Base-by-base conservation (phyloP, 2,329 filamentous ascomycete genomes). In the Lithohypha guttulata region DNA sequence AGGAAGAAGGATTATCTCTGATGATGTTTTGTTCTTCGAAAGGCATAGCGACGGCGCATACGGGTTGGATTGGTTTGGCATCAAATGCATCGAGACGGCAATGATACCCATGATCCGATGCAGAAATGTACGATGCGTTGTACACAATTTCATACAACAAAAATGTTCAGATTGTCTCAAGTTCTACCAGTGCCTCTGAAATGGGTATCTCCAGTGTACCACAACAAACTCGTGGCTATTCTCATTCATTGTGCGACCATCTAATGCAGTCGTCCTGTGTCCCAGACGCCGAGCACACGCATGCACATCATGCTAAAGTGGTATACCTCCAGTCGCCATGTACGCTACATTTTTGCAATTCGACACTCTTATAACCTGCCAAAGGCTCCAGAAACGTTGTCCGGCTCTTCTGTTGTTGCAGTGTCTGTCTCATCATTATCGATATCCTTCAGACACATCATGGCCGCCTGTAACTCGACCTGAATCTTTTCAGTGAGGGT, bases 1-100 rank as follows among this genome's bases (percentile, higher is more conserved):
- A 78, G 79, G 64, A 96, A 96, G 75, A 95, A 95, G 77, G 85
- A 93, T 56, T 94, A 93, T 57, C 70, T 95, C 39, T 95, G 49
- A 59, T 17, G 15, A 18, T 26, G 14, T 7, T 17, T 27, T 27
- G 17, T 20, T 27, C 23, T n/a, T n/a, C n/a, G n/a, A n/a, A n/a
- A n/a, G n/a, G n/a, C n/a, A n/a, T n/a, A n/a, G n/a, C n/a, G n/a
- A n/a, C n/a, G n/a, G n/a, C n/a, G n/a, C n/a, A n/a, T n/a, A n/a
- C n/a, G n/a, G n/a, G n/a, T n/a, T n/a, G n/a, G n/a, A n/a, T n/a
- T n/a, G n/a, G n/a, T n/a, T n/a, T n/a, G n/a, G n/a, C n/a, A n/a
- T n/a, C n/a, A n/a, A n/a, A n/a, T n/a, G n/a, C n/a, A n/a, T n/a
- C n/a, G n/a, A n/a, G n/a, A n/a, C n/a, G n/a, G n/a, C n/a, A n/a